Base-by-base conservation (phyloP, 345 rosid genomes). In the Bruguiera sexangula region DNA sequence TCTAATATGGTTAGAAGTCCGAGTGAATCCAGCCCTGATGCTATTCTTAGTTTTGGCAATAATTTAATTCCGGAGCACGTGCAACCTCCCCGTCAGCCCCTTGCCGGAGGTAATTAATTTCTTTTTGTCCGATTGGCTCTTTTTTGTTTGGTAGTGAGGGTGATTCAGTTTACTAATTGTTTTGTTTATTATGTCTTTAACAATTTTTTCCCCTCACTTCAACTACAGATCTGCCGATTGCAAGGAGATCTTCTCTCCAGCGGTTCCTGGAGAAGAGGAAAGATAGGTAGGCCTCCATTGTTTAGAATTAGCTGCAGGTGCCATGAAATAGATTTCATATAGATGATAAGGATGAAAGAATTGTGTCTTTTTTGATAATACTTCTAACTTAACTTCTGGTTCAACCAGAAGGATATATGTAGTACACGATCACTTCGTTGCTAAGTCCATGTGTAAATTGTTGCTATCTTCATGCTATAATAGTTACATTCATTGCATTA, bases 231-330 rank as follows among this genome's bases (percentile, higher is more conserved):
- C 82, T 94, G 26, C 98, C 98, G 34, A 86, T 94, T 60, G 93
- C 95, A 15, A 82, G 96, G 86, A 81, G 89, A 79, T 91, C 95
- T 67, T 94, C 98, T 48, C 97, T 94, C 30, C 98, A 89, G 72
- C 82, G 96, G 69, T 94, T 94, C 86, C 50, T 94, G 69, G 93
- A 83, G 79, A 94, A 91, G 88, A 86, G 98, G 69, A 94, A 94
- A 80, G 96, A 94, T 46, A 85, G 96, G 97, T 91, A 89, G 53
- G 84, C 70, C 65, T 59, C 58, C 39, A 48, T 67, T 57, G 31
- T 29, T 56, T 29, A 52, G 26, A 57, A 22, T 32, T 66, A 0
- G 59, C 10, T 26, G 24, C 60, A 11, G 21, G 26, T 29, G 34
- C 60, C 61, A 30, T 32, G 27, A 61, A 55, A 0, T 54, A 54